phyloP scores from a whole-genome alignment of 352 stramenopile species.

The Hyaloperonospora brassicae region DNA sequence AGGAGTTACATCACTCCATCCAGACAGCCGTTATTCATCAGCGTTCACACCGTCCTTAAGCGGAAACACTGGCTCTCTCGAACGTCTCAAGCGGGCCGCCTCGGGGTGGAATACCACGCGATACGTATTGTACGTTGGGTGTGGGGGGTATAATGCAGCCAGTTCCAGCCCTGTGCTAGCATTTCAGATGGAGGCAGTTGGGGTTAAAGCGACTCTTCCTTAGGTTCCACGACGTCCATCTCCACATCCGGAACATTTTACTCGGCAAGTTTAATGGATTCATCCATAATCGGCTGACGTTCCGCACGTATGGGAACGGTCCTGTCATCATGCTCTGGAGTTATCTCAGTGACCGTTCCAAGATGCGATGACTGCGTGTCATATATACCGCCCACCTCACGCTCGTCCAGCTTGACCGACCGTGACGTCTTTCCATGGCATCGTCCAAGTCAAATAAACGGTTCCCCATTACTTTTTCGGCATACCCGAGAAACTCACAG shows the following conservation, averaged over 20 bases:
- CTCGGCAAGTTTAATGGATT: too few relatives aligned
- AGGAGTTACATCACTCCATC: constrained; percentile 7
- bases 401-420: constrained; percentile 15
- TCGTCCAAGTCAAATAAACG: constrained; percentile 16
- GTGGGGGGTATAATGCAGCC: too few relatives aligned
- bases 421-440: constrained; percentile 8
- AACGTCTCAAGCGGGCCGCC: too few relatives aligned
- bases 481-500: constrained; percentile 23
- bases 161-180: too few relatives aligned
- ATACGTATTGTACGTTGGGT: too few relatives aligned
- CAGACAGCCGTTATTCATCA: constrained; percentile 7
- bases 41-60: not conserved
- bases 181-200: too few relatives aligned
- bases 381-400: constrained; percentile 5
- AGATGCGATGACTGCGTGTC: not conserved
- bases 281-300: not conserved
- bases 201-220: too few relatives aligned
- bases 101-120: too few relatives aligned
- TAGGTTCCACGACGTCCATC: too few relatives aligned
- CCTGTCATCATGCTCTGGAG: not conserved
- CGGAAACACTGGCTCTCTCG: too few relatives aligned
- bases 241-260: too few relatives aligned
- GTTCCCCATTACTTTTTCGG: constrained; percentile 15
- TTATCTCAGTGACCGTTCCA: not conserved
- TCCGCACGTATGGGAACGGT: not conserved